Percentiles rank a stretch among this genome's conserved stretches.
phyloP scores from a whole-genome alignment of 2,329 filamentous ascomycete genomes.

The Pseudocercospora cruenta region DNA sequence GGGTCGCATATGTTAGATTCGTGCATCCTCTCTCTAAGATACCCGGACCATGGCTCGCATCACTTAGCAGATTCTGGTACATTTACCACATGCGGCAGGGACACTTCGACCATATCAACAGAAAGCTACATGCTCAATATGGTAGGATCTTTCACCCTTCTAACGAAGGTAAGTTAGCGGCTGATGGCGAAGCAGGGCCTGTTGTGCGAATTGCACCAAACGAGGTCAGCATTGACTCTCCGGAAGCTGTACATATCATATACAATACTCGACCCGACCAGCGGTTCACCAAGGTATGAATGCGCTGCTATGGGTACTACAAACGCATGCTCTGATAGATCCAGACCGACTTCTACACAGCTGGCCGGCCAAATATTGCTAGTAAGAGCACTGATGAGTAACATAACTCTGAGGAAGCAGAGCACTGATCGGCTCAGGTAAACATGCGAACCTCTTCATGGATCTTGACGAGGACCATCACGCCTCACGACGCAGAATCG shows the following conservation, averaged over 20 bases:
- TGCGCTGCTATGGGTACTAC: too few relatives aligned
- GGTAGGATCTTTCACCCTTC: constrained; percentile 44
- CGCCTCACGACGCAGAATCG: background rate
- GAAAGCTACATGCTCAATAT: constrained; percentile 61
- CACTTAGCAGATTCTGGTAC: background rate
- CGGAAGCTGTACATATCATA: background rate
- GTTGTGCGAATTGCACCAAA: constrained; percentile 75
- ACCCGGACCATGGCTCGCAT: background rate
- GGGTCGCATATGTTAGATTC: background rate
- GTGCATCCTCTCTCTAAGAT: background rate
- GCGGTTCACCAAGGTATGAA: too few relatives aligned
- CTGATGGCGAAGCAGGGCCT: constrained; percentile 39
- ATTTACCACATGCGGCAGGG: background rate
- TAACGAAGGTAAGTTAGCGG: background rate
- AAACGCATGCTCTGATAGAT: too few relatives aligned
- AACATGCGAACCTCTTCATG: constrained; percentile 6
- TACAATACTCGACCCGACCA: background rate
- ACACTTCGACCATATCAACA: background rate
- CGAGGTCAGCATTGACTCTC: constrained; percentile 52
- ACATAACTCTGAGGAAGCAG: too few relatives aligned
- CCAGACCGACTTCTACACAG: too few relatives aligned
- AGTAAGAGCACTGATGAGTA: too few relatives aligned
- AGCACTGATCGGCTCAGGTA: background rate
- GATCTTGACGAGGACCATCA: constrained; percentile 2
- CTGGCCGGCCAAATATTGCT: too few relatives aligned